Conservation (phyloP, 768 basidiomycete genomes). For the Podaxis carcinomalis region DNA sequence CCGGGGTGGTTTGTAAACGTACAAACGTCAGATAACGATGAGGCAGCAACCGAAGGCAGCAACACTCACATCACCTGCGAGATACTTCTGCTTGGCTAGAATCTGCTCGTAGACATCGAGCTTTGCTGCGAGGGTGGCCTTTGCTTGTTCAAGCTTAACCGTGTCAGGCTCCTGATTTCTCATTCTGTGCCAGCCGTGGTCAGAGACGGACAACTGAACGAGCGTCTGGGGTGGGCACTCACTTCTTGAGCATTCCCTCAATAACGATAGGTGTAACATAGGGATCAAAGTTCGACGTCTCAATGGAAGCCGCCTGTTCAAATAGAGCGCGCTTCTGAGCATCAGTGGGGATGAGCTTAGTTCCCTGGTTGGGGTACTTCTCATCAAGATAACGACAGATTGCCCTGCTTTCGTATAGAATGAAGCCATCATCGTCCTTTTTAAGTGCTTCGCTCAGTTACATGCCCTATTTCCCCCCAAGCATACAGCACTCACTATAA, state of each 20-base stretch:
- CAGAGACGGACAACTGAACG: background rate
- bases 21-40: background rate
- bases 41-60: background rate
- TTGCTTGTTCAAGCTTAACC: slow-evolving; percentile 18
- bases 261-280: slow-evolving; percentile 24
- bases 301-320: slow-evolving; percentile 39
- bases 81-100: slow-evolving; percentile 41
- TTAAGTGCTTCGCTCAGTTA: background rate
- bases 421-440: slow-evolving; percentile 52
- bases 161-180: slow-evolving; percentile 23
- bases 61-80: slow-evolving; percentile 35
- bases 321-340: slow-evolving; percentile 28
- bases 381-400: slow-evolving; percentile 47
- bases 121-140: slow-evolving; percentile 24
- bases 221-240: slow-evolving; percentile 12
- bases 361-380: slow-evolving; percentile 45
- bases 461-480: too few species aligned
- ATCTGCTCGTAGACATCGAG: slow-evolving; percentile 44
- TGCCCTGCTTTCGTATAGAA: slow-evolving; percentile 51
- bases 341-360: slow-evolving; percentile 38
- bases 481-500: background rate
- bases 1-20: background rate
- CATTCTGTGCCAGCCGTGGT: background rate
- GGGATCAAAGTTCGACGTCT: slow-evolving; percentile 40
- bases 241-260: slow-evolving; percentile 49